A percentile compares a stretch with the other conserved stretches of the same genome.
Conservation (phyloP, 345 rosid species). For the Citrus sinensis region DVS_A1.0 CM039165.1:31954001-31954500, state of each 20-base stretch:
- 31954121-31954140: conserved; percentile 85
- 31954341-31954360: conserved; percentile 46
- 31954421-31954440: not conserved
- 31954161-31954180: conserved; percentile 87
- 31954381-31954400: not conserved
- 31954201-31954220: conserved; percentile 64
- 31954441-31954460: not conserved
- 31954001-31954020: conserved; percentile 68
- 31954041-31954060: conserved; percentile 54
- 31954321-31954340: conserved; percentile 52
- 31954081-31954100: conserved; percentile 73
- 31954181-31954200: conserved; percentile 82
- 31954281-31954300: conserved; percentile 54
- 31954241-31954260: conserved; percentile 90
- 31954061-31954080: conserved; percentile 95
- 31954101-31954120: conserved; percentile 88
- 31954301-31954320: conserved; percentile 77
- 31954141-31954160: conserved; percentile 89
- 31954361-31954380: conserved; percentile 4
- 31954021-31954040: conserved; percentile 75
- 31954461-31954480: not conserved
- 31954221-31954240: conserved; percentile 91
- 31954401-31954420: not conserved
- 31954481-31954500: not conserved
- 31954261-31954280: conserved; percentile 58